Evolutionary conservation across 2,329 filamentous ascomycete species (phyloP).

Genomic region (Aspergillus sp.): DNA sequence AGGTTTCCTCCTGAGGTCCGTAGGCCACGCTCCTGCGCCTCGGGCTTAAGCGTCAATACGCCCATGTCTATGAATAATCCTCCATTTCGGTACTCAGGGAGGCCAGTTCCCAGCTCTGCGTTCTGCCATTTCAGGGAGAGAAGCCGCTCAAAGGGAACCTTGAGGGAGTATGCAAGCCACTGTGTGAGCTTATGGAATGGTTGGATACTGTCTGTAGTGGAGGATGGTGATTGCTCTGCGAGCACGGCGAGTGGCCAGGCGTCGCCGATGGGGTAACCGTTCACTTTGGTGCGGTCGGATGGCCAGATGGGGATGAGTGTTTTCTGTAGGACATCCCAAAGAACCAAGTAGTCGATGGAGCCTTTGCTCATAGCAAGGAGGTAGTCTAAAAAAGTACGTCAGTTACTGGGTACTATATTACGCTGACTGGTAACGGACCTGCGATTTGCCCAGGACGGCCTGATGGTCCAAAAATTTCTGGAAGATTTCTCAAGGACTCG

Average conservation of each 20-base stretch:
- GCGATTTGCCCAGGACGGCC: slow-evolving; percentile 54
- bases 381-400: slow-evolving; percentile 37
- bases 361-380: slow-evolving; percentile 33
- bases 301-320: slow-evolving; percentile 55
- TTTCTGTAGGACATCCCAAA: slow-evolving; percentile 49
- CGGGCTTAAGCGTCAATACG: slow-evolving; percentile 54
- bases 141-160: slow-evolving; percentile 62
- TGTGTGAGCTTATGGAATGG: slow-evolving; percentile 67
- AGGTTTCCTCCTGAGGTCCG: slow-evolving; percentile 44
- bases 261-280: slow-evolving; percentile 50
- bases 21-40: slow-evolving; percentile 48
- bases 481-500: slow-evolving; percentile 40
- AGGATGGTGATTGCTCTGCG: slow-evolving; percentile 15
- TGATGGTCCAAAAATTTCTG: slow-evolving; percentile 45
- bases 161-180: slow-evolving; percentile 73
- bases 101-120: slow-evolving; percentile 61
- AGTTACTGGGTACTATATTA: neutral
- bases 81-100: slow-evolving; percentile 73
- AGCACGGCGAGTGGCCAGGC: slow-evolving; percentile 49
- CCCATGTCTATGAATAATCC: slow-evolving; percentile 66
- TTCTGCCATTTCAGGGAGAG: slow-evolving; percentile 56
- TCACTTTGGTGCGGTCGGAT: slow-evolving; percentile 44
- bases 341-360: slow-evolving; percentile 40
- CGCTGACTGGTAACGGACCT: slow-evolving; percentile 35
- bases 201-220: slow-evolving; percentile 38